These are phyloP conservation scores for Cryptococcus jaspeensis DNA, from an alignment of 1,284 basidiomycete genomes.

Conservation along the genomic window DNA sequence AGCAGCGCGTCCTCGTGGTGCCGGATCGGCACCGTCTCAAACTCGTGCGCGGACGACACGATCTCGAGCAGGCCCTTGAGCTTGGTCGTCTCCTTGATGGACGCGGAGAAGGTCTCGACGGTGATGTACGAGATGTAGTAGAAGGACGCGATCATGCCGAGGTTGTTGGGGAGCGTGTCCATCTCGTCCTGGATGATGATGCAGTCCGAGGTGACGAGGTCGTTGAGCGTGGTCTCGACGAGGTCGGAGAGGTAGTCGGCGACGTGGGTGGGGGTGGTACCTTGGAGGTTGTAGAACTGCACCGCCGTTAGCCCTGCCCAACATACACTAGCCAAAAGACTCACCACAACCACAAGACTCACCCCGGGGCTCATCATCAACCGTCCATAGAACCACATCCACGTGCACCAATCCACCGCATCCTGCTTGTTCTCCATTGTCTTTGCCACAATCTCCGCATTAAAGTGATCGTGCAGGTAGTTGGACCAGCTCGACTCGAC, in stretches of 20 bases:
- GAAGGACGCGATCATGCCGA: slow-evolving; percentile 89
- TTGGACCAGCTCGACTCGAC: slow-evolving; percentile 92
- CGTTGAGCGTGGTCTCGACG: slow-evolving; percentile 87
- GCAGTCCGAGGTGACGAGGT: slow-evolving; percentile 91
- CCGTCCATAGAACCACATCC: slow-evolving; percentile 75
- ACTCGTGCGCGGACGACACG: slow-evolving; percentile 92
- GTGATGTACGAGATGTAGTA: slow-evolving; percentile 76
- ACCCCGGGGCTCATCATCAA: slow-evolving; percentile 78
- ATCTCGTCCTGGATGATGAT: slow-evolving; percentile 91
- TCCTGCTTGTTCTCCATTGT: slow-evolving; percentile 99
- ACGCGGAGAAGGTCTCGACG: slow-evolving; percentile 93
- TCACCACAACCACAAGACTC: too few species aligned
- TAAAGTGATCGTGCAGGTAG: slow-evolving; percentile 92
- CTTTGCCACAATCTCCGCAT: slow-evolving; percentile 96
- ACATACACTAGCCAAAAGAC: background rate
- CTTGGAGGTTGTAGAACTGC: slow-evolving; percentile 86
- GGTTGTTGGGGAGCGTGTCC: slow-evolving; percentile 85
- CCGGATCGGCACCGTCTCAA: slow-evolving; percentile 90
- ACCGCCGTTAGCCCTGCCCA: background rate
- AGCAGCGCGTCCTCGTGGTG: slow-evolving; percentile 82
- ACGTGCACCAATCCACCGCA: slow-evolving; percentile 69
- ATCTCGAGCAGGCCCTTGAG: slow-evolving; percentile 95
- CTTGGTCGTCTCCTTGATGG: slow-evolving; percentile 95
- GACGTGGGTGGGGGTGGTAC: slow-evolving; percentile 86
- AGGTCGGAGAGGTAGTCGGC: slow-evolving; percentile 94